These are phyloP conservation scores for Heracleum sosnowskyi DNA, from an alignment of 129 eudicot genomes.

Conservation along the genomic window DNA sequence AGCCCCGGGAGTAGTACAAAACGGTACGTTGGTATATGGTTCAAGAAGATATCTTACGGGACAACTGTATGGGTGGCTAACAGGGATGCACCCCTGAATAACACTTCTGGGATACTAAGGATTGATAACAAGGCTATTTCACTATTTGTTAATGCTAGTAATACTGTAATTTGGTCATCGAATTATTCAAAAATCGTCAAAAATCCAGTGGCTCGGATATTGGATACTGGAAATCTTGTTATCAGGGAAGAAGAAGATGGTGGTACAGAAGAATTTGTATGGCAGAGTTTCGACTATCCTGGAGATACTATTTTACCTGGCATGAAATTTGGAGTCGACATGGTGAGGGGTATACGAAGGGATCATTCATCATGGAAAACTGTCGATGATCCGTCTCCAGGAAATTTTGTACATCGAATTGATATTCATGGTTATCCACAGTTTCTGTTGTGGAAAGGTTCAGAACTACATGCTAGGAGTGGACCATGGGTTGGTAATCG, in stretches of 20 bases:
- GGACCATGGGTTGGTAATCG: conserved; percentile 2
- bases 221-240: background rate
- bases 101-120: background rate
- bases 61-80: background rate
- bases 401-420: background rate
- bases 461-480: conserved; percentile 1
- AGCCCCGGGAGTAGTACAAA: background rate
- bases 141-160: background rate
- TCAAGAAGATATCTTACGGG: background rate
- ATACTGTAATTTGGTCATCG: background rate
- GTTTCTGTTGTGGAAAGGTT: background rate
- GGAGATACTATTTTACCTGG: background rate
- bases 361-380: background rate
- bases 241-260: background rate
- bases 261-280: background rate
- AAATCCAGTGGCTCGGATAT: background rate
- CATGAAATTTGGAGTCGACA: background rate
- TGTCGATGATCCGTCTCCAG: background rate
- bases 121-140: background rate
- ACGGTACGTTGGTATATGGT: background rate
- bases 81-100: background rate
- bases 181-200: background rate
- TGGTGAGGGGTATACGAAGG: background rate
- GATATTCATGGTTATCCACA: background rate
- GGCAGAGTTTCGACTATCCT: background rate